Conservation (phyloP, 2,329 filamentous ascomycete genomes). For the Dothidotthia symphoricarpi region DNA sequence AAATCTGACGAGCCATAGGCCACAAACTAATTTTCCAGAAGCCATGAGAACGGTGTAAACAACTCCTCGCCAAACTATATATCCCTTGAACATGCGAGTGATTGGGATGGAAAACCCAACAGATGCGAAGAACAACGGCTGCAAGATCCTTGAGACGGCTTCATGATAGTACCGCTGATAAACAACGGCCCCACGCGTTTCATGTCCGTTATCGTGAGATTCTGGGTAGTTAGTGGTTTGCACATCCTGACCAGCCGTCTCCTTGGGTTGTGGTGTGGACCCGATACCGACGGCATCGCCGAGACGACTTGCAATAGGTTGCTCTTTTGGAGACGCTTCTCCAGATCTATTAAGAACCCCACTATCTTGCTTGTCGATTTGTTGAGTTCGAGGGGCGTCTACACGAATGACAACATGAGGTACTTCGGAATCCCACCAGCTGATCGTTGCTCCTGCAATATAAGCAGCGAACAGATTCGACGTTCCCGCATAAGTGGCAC, state of each 20-base stretch:
- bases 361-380: not conserved
- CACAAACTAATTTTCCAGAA: constrained; percentile 46
- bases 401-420: constrained; percentile 20
- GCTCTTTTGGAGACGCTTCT: not conserved
- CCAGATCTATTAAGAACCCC: not conserved
- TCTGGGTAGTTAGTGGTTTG: not conserved
- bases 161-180: constrained; percentile 51
- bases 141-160: constrained; percentile 55
- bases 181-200: constrained; percentile 28
- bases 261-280: not conserved
- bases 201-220: not conserved
- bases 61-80: constrained; percentile 68
- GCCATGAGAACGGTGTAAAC: constrained; percentile 72
- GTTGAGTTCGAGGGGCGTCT: not conserved
- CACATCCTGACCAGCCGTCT: not conserved
- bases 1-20: constrained; percentile 44
- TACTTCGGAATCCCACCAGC: constrained; percentile 57
- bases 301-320: not conserved
- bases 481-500: constrained; percentile 59
- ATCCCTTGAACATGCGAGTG: constrained; percentile 62
- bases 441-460: constrained; percentile 55
- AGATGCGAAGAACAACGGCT: constrained; percentile 71
- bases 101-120: constrained; percentile 80
- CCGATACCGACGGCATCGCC: not conserved
- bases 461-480: constrained; percentile 64